Conservation (phyloP, 2,329 filamentous ascomycete species). For the Cladophialophora carrionii region DNA sequence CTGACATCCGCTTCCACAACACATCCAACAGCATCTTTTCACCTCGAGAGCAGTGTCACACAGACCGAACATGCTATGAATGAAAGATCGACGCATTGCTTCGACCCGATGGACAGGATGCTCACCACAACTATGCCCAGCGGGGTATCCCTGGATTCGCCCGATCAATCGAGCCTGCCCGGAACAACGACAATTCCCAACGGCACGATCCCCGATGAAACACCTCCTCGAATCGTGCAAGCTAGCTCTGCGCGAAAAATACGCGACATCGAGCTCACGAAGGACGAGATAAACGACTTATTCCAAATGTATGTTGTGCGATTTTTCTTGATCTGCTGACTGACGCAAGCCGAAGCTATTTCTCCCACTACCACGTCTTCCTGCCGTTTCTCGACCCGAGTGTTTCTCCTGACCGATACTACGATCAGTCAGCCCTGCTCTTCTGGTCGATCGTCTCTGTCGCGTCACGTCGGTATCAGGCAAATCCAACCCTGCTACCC, state of each 20-base stretch:
- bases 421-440: conserved; percentile 60
- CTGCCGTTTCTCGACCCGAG: conserved; percentile 63
- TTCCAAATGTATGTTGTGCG: conserved; percentile 13
- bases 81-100: background rate
- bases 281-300: conserved; percentile 15
- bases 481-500: conserved; percentile 58
- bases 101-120: conserved; percentile 10
- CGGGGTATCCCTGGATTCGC: conserved; percentile 5
- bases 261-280: conserved; percentile 10
- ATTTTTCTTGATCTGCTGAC: background rate
- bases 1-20: background rate
- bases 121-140: conserved; percentile 6
- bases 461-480: conserved; percentile 61
- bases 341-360: conserved; percentile 49
- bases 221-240: background rate
- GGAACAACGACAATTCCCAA: conserved; percentile 7
- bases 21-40: background rate
- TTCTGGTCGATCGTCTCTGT: conserved; percentile 69
- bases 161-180: conserved; percentile 4
- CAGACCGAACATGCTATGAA: background rate
- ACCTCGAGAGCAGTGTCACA: background rate
- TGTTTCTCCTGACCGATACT: conserved; percentile 59
- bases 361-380: conserved; percentile 65
- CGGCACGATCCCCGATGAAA: background rate
- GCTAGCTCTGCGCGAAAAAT: conserved; percentile 1